Conservation (phyloP, 1,284 basidiomycete species). For the Tetrapyrgos nigripes region DNA sequence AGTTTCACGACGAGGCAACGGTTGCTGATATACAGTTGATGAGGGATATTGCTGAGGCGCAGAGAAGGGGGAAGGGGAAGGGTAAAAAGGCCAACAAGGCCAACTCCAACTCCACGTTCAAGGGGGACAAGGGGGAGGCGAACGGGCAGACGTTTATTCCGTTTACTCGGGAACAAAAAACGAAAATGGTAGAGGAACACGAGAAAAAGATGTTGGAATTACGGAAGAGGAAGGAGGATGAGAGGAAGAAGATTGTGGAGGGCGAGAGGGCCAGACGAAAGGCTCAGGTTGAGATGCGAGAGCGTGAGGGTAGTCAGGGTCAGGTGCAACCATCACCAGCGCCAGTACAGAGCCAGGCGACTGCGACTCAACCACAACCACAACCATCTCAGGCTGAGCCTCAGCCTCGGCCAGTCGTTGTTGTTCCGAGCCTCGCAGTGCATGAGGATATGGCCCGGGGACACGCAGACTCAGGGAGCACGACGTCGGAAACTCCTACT, state of each 20-base stretch:
- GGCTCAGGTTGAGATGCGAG: slow-evolving; percentile 15
- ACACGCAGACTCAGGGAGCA: neutral
- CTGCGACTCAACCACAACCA: neutral
- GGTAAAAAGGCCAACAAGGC: too few relatives aligned
- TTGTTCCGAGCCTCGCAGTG: slow-evolving; percentile 4
- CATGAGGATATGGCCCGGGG: neutral
- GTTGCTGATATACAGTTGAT: slow-evolving; percentile 54
- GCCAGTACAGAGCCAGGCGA: neutral
- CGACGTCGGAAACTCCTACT: slow-evolving; percentile 15
- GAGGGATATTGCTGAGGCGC: slow-evolving; percentile 43
- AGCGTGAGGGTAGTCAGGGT: too few relatives aligned
- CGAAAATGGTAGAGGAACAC: slow-evolving; percentile 48
- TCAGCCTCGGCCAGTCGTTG: too few relatives aligned
- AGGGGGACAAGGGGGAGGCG: too few relatives aligned
- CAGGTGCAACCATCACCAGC: too few relatives aligned
- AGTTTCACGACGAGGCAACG: slow-evolving; percentile 60
- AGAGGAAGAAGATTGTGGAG: slow-evolving; percentile 52
- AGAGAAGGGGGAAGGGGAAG: slow-evolving; percentile 15
- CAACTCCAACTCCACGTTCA: too few relatives aligned
- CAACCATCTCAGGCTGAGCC: too few relatives aligned
- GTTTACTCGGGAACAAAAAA: slow-evolving; percentile 35
- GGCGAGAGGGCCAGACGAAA: slow-evolving; percentile 49
- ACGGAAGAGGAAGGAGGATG: slow-evolving; percentile 53
- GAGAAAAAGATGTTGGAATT: slow-evolving; percentile 52
- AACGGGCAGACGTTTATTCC: too few relatives aligned